Conservation (phyloP, 768 basidiomycete species). For the Tylopilus sp. region DNA sequence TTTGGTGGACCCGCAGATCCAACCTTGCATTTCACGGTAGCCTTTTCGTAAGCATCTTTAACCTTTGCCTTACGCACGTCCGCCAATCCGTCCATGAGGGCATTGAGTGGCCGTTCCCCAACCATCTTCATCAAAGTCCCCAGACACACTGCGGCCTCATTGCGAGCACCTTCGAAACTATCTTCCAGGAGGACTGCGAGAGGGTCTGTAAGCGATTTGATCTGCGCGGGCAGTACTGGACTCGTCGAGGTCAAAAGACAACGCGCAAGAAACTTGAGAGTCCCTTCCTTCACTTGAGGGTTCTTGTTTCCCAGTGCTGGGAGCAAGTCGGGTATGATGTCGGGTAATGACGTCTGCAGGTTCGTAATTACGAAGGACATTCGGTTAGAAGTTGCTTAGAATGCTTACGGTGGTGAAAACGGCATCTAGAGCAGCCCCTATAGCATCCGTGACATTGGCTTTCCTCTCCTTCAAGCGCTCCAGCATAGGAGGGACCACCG, state of each 20-base stretch:
- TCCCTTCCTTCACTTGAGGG: slow-evolving; percentile 93
- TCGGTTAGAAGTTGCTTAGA: slow-evolving; percentile 3
- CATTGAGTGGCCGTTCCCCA: slow-evolving; percentile 88
- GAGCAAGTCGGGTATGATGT: slow-evolving; percentile 80
- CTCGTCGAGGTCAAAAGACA: slow-evolving; percentile 67
- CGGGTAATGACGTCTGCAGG: slow-evolving; percentile 68
- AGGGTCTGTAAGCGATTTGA: slow-evolving; percentile 78
- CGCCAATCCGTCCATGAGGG: slow-evolving; percentile 77
- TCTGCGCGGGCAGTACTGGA: slow-evolving; percentile 68
- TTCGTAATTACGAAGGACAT: slow-evolving; percentile 1
- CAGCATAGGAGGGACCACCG: slow-evolving; percentile 71
- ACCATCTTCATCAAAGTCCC: slow-evolving; percentile 96
- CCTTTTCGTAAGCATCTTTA: slow-evolving; percentile 89
- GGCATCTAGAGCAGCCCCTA: slow-evolving; percentile 86
- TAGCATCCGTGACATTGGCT: slow-evolving; percentile 81
- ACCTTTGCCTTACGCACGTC: slow-evolving; percentile 90
- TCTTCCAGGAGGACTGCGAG: slow-evolving; percentile 81
- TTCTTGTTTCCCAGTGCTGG: slow-evolving; percentile 84
- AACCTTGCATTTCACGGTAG: slow-evolving; percentile 84
- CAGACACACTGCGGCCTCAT: slow-evolving; percentile 83
- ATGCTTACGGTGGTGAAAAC: slow-evolving; percentile 73
- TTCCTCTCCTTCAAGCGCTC: slow-evolving; percentile 95
- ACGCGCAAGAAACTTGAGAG: slow-evolving; percentile 81
- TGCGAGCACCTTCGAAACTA: slow-evolving; percentile 81
- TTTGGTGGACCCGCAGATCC: slow-evolving; percentile 53